These are phyloP conservation scores for Aspergillus piperis DNA, from an alignment of 2,329 filamentous ascomycete species.

Conservation along the genomic window DNA sequence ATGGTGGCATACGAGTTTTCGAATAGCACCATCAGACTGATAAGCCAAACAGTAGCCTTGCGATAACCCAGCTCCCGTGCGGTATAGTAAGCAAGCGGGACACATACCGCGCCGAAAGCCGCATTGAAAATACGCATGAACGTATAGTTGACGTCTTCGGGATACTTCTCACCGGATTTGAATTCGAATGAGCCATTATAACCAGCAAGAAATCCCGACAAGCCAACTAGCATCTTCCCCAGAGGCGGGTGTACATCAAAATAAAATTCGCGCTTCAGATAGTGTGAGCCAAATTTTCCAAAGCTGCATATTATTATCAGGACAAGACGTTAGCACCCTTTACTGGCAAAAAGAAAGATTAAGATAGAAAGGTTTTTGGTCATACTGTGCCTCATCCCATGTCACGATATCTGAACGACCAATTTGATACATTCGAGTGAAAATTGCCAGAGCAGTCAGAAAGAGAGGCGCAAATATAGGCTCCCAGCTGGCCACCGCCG, in stretches of 20 bases:
- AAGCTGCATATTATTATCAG: slow-evolving; percentile 35
- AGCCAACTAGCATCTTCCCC: slow-evolving; percentile 96
- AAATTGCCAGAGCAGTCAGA: slow-evolving; percentile 64
- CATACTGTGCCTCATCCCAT: slow-evolving; percentile 76
- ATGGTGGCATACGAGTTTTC: slow-evolving; percentile 99
- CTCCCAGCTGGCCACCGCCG: slow-evolving; percentile 59
- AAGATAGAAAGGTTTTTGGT: background rate
- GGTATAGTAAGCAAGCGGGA: slow-evolving; percentile 93
- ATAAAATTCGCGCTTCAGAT: slow-evolving; percentile 99
- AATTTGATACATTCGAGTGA: slow-evolving; percentile 69
- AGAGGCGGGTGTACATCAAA: slow-evolving; percentile 96
- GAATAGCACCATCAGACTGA: slow-evolving; percentile 95
- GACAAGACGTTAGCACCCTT: slow-evolving; percentile 1
- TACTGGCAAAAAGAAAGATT: background rate
- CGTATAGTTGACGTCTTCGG: slow-evolving; percentile 89
- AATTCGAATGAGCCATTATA: slow-evolving; percentile 99
- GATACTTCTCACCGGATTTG: slow-evolving; percentile 96
- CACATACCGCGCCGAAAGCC: slow-evolving; percentile 86
- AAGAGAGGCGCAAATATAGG: slow-evolving; percentile 64
- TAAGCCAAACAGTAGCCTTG: slow-evolving; percentile 86
- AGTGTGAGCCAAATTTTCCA: slow-evolving; percentile 94
- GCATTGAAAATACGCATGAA: slow-evolving; percentile 99
- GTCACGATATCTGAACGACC: slow-evolving; percentile 70
- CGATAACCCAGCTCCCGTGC: slow-evolving; percentile 86
- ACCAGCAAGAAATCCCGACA: slow-evolving; percentile 92